Percentiles rank a stretch among this genome's conserved stretches.
These are phyloP conservation scores for Rhizoclosmatium sp. DNA, from an alignment of 192 early-diverging fungal genomes.

Conservation along the genomic window DNA sequence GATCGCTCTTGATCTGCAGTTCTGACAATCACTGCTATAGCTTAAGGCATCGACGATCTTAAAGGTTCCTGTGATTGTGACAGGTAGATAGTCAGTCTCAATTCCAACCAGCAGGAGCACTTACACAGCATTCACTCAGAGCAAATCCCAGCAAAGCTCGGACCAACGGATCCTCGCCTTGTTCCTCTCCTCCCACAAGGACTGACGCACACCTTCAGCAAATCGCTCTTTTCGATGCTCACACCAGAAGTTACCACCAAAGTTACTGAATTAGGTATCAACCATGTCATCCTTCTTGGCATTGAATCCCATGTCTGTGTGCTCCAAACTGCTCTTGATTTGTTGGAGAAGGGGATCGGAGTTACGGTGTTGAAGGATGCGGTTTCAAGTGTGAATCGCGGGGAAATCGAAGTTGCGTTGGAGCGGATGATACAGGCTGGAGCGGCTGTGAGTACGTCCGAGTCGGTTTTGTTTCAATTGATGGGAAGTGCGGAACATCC, in stretches of 20 bases:
- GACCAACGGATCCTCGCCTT: constrained; percentile 72
- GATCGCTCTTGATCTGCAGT: neutral
- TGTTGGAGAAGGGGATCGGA: constrained; percentile 76
- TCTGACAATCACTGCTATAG: constrained; percentile 44
- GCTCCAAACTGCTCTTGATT: constrained; percentile 90
- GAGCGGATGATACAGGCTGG: constrained; percentile 30
- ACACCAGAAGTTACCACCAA: constrained; percentile 67
- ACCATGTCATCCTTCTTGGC: constrained; percentile 81
- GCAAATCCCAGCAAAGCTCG: constrained; percentile 57
- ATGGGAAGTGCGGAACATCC: constrained; percentile 78
- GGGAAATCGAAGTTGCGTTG: constrained; percentile 67
- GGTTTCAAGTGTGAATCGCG: constrained; percentile 83
- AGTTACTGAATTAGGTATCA: constrained; percentile 49
- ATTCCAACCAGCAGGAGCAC: constrained; percentile 4
- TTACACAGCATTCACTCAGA: neutral
- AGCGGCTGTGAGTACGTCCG: constrained; percentile 53
- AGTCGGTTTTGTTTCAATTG: constrained; percentile 57
- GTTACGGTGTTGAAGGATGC: constrained; percentile 94
- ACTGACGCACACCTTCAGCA: constrained; percentile 45
- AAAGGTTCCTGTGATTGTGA: constrained; percentile 85
- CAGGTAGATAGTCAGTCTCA: constrained; percentile 49
- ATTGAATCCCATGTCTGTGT: constrained; percentile 91
- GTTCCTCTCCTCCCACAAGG: neutral
- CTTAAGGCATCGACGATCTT: constrained; percentile 76
- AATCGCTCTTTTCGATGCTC: constrained; percentile 92